Conservation (phyloP, 1,284 basidiomycete genomes). For the Malassezia globosa region DNA sequence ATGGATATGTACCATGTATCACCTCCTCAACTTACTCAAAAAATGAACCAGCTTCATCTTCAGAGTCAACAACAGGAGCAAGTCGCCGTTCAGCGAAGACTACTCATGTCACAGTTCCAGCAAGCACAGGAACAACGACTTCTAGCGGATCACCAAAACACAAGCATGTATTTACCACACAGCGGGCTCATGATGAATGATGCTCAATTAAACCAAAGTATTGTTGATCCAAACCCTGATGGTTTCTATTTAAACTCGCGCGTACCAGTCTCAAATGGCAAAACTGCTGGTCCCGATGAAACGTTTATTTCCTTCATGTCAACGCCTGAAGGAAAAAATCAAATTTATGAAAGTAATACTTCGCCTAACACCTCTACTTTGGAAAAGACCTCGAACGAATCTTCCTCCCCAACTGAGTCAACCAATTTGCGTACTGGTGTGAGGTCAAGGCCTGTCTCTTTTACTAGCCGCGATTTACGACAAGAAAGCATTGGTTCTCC, state of each 20-base stretch:
- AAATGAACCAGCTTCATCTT: slow-evolving; percentile 8
- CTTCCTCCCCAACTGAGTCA: not conserved
- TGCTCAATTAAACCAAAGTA: too few relatives aligned
- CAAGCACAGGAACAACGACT: slow-evolving; percentile 5
- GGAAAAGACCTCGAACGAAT: not conserved
- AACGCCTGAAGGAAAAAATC: too few relatives aligned
- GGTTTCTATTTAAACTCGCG: too few relatives aligned
- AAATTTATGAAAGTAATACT: too few relatives aligned
- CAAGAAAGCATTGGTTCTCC: not conserved
- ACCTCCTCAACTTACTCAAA: slow-evolving; percentile 1
- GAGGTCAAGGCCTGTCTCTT: not conserved
- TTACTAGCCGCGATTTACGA: slow-evolving; percentile 1
- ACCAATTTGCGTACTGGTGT: not conserved
- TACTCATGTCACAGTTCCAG: slow-evolving; percentile 12
- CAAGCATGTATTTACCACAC: too few relatives aligned
- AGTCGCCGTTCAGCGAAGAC: slow-evolving; percentile 11
- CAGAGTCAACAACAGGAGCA: slow-evolving; percentile 11
- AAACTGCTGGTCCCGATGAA: too few relatives aligned
- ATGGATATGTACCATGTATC: not conserved
- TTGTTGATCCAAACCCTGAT: too few relatives aligned
- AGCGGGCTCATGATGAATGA: too few relatives aligned
- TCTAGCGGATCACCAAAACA: too few relatives aligned
- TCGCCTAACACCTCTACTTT: too few relatives aligned
- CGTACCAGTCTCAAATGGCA: too few relatives aligned
- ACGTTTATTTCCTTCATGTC: too few relatives aligned